These are phyloP conservation scores for Xylona heveae DNA, from an alignment of 495 filamentous ascomycete species.

Conservation along the genomic window DNA sequence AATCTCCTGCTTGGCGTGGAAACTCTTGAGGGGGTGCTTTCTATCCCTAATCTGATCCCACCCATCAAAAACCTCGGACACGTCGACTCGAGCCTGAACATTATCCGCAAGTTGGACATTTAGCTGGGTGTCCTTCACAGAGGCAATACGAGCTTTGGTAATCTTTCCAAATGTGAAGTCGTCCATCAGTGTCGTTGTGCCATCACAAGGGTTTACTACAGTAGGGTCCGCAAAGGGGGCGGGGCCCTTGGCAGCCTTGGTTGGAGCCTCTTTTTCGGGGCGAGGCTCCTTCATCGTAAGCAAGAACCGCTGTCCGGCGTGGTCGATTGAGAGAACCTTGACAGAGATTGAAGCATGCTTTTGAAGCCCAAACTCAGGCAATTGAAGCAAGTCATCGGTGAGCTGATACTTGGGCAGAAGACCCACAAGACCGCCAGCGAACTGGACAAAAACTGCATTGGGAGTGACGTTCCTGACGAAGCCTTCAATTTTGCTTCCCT, in stretches of 20 bases:
- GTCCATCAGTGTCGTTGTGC: slow-evolving; percentile 34
- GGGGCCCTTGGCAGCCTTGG: not conserved
- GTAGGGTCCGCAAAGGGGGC: slow-evolving; percentile 14
- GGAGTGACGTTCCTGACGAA: slow-evolving; percentile 65
- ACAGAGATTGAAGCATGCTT: slow-evolving; percentile 49
- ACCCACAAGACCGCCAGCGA: slow-evolving; percentile 54
- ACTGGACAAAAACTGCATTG: slow-evolving; percentile 65
- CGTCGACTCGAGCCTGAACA: slow-evolving; percentile 73
- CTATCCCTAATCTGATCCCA: slow-evolving; percentile 71
- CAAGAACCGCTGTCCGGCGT: slow-evolving; percentile 29
- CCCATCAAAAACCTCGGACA: slow-evolving; percentile 69
- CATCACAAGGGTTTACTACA: slow-evolving; percentile 48
- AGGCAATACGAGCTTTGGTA: slow-evolving; percentile 56
- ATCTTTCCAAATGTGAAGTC: slow-evolving; percentile 55
- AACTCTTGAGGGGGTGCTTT: slow-evolving; percentile 53
- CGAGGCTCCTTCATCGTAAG: slow-evolving; percentile 28
- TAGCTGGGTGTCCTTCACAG: slow-evolving; percentile 72
- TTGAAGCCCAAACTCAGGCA: slow-evolving; percentile 53
- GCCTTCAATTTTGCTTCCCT: slow-evolving; percentile 49
- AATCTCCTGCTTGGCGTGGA: slow-evolving; percentile 47
- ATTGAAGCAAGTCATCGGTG: slow-evolving; percentile 35
- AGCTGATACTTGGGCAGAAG: slow-evolving; percentile 59
- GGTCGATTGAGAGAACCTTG: slow-evolving; percentile 48
- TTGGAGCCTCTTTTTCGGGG: not conserved
- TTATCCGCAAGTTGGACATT: slow-evolving; percentile 82